Evolutionary conservation across 192 early-diverging fungal genomes (phyloP), one percentile per base, ranked within the genome.

Genomic region (Umbelopsis vinacea): DNA sequence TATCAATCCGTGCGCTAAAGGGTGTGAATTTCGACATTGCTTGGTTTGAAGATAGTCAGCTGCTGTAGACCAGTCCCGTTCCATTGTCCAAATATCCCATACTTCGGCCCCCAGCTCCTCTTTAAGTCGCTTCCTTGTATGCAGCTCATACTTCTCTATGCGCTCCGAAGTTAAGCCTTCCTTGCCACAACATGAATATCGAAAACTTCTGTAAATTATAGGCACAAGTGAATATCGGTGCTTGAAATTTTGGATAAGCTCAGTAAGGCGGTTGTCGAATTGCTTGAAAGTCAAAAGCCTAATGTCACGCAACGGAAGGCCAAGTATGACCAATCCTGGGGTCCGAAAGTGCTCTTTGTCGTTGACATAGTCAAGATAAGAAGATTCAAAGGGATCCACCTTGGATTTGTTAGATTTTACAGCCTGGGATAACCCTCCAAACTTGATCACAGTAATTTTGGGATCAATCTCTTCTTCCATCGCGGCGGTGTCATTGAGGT

Each of bases 131-230:
- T 63, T 63, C 19, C 57, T 63, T 37, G 57, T 37, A 38, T 63
- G 57, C 33, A 37, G 3, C 17, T 63, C 57, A 63, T 63, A 63
- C 26, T 26, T 63, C n/a, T 63, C 57, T 37, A 63, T 63, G 26
- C 17, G 8, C 17, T 37, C 29, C 0, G 57, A 63, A 8, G 57
- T 63, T 19, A 63, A 63, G 29, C 33, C 57, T 3, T 63, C 57
- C 33, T 63, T 63, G 5, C 57, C 57, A 19, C 57, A 63, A 26
- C 57, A 63, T 19, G 57, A 63, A 38, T 63, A 63, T 17, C 57
- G 57, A 37, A 63, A 63, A 3, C 29, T 37, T 26, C 33, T 63
- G 26, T 63, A 63, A 5, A 63, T 63, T 11, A 63, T 63, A 15
- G 57, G 57, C 7, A 37, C 14, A 14, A 63, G 15, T 0, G 14